Evolutionary conservation across 805 yeast species (phyloP).

Genomic region (Metschnikowia cerradonensis): DNA sequence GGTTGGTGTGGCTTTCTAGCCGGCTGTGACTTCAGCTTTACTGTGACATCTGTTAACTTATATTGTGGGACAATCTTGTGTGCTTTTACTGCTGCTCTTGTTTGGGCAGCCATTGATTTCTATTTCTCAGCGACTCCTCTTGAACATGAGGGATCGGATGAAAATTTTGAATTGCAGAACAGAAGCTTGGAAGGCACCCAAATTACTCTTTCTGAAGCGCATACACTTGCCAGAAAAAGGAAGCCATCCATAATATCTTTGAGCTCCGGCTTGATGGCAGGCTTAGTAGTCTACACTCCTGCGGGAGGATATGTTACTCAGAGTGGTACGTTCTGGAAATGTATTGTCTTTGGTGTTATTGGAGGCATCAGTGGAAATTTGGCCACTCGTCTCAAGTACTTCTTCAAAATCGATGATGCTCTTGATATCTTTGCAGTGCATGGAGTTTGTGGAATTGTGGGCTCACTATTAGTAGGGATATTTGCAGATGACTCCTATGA

Average conservation of each 20-base stretch:
- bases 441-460: conserved; percentile 39
- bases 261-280: conserved; percentile 39
- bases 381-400: conserved; percentile 39
- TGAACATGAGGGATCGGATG: conserved; percentile 17
- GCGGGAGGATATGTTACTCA: conserved; percentile 40
- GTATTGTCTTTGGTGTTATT: conserved; percentile 35
- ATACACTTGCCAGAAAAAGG: conserved; percentile 12
- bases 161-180: conserved; percentile 4
- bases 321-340: conserved; percentile 36
- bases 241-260: conserved; percentile 38
- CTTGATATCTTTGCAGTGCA: conserved; percentile 43
- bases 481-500: conserved; percentile 32
- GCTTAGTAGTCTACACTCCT: conserved; percentile 41
- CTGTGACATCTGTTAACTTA: conserved; percentile 29
- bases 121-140: conserved; percentile 38
- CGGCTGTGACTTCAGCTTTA: conserved; percentile 41
- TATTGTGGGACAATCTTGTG: conserved; percentile 32
- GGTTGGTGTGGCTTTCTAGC: conserved; percentile 44
- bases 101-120: conserved; percentile 37
- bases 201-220: not conserved
- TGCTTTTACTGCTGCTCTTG: conserved; percentile 32
- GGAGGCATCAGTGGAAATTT: conserved; percentile 37
- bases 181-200: not conserved
- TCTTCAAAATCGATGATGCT: conserved; percentile 38
- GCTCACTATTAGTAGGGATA: conserved; percentile 38